phyloP scores from a whole-genome alignment of 352 stramenopile species.

The Discostella stelligera region DNA sequence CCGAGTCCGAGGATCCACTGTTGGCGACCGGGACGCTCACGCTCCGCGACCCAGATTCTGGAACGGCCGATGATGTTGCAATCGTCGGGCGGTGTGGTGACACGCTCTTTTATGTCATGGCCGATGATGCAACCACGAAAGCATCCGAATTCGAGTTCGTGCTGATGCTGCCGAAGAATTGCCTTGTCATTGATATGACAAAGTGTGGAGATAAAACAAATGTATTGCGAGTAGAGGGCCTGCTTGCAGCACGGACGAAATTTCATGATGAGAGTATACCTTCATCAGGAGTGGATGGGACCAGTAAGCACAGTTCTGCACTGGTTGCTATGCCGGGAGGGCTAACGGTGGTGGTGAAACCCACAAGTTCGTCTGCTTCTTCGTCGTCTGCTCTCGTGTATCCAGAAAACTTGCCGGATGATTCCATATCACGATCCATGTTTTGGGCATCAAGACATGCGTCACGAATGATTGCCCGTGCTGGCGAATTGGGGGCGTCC shows the following conservation, averaged over 20 bases:
- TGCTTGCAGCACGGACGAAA: conserved; percentile 29
- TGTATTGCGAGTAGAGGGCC: conserved; percentile 20
- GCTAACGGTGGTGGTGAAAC: background rate
- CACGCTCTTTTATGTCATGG: conserved; percentile 32
- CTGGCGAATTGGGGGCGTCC: conserved; percentile 16
- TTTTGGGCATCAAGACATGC: conserved; percentile 8
- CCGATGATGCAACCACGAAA: conserved; percentile 23
- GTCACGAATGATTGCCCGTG: conserved; percentile 13
- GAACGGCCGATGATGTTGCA: conserved; percentile 33
- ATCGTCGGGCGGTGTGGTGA: conserved; percentile 18
- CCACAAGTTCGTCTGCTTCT: background rate
- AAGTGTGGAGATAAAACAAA: conserved; percentile 4
- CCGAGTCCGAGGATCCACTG: background rate
- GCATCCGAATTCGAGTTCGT: conserved; percentile 21
- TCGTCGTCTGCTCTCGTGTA: conserved; percentile 1
- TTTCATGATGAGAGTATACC: conserved; percentile 24
- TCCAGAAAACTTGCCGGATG: conserved; percentile 20
- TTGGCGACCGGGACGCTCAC: conserved; percentile 22
- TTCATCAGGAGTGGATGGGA: background rate
- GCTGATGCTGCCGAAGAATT: conserved; percentile 23
- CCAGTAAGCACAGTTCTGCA: background rate
- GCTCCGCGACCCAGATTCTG: conserved; percentile 14
- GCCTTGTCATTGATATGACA: conserved; percentile 25
- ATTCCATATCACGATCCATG: conserved; percentile 20
- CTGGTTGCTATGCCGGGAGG: too few relatives aligned